Evolutionary conservation across 2,329 filamentous ascomycete genomes (phyloP).

Genomic region (Monosporascus sp.): DNA sequence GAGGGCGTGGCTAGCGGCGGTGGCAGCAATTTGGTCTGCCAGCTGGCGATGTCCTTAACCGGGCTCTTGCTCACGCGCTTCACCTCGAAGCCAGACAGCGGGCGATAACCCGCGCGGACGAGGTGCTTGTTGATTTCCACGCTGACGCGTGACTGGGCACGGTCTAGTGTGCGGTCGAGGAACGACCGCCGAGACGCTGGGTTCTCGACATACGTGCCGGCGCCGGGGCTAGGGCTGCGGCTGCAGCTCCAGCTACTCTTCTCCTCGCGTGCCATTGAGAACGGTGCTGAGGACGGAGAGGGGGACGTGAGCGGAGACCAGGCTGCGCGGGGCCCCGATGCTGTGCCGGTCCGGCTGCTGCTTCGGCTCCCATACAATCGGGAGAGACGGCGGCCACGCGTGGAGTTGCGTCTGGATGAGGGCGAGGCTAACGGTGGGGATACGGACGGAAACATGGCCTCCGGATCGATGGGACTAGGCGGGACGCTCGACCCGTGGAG

Average conservation of each 20-base stretch:
- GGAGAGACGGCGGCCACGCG: too few species aligned
- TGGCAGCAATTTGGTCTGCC: neutral
- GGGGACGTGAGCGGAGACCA: too few species aligned
- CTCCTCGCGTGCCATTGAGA: neutral
- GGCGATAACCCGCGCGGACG: constrained; percentile 6
- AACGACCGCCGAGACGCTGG: constrained; percentile 9
- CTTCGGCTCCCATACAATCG: too few species aligned
- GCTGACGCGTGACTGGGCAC: constrained; percentile 3
- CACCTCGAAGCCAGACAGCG: constrained; percentile 12
- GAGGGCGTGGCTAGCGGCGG: neutral
- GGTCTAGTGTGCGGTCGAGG: constrained; percentile 8
- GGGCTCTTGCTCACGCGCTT: constrained; percentile 6
- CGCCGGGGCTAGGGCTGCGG: constrained; percentile 7
- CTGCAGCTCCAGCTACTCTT: neutral
- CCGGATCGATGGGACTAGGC: neutral
- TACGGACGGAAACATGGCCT: neutral
- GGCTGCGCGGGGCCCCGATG: too few species aligned
- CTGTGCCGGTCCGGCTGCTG: too few species aligned
- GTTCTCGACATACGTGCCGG: constrained; percentile 9
- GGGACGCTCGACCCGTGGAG: neutral
- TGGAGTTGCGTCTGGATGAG: neutral
- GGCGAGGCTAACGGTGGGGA: neutral
- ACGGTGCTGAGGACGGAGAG: too few species aligned
- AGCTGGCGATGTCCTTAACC: constrained; percentile 2
- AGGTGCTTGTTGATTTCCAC: constrained; percentile 10